These are phyloP conservation scores for Neurospora sp. DNA, from an alignment of 495 filamentous ascomycete species.

Conservation along the genomic window DNA sequence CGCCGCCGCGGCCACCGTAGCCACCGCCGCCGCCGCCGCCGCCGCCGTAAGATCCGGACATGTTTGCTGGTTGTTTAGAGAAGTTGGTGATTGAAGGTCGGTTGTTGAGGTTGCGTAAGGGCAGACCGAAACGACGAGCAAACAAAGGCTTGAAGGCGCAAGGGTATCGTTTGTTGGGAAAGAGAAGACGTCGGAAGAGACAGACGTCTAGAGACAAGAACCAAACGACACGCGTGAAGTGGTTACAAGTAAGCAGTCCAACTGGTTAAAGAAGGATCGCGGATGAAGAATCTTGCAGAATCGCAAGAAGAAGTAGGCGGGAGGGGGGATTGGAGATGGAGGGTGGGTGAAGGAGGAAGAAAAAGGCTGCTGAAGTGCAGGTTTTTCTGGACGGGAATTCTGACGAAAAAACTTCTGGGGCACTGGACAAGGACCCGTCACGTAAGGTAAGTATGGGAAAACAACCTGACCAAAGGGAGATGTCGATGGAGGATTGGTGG, in stretches of 20 bases:
- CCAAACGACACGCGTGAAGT: neutral
- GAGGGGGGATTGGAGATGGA: neutral
- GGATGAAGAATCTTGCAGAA: neutral
- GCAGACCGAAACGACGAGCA: neutral
- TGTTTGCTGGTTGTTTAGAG: slow-evolving; percentile 4
- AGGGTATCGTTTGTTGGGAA: neutral
- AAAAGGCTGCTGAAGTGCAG: neutral
- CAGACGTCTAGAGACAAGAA: neutral
- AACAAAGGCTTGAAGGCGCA: neutral
- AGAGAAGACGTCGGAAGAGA: neutral
- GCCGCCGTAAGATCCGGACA: slow-evolving; percentile 23
- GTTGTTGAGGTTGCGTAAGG: neutral
- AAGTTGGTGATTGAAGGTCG: neutral
- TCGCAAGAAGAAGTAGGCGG: neutral
- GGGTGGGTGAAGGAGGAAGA: neutral
- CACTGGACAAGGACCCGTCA: neutral
- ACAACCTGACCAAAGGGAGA: neutral
- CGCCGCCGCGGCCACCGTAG: slow-evolving; percentile 43
- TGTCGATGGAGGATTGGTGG: neutral
- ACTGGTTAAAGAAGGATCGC: neutral
- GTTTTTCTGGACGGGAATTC: neutral
- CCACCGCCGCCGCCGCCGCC: slow-evolving; percentile 53
- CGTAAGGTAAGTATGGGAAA: neutral
- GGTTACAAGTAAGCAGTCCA: neutral
- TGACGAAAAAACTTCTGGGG: neutral